phyloP scores from a whole-genome alignment of 2,329 filamentous ascomycete genomes.

The Trichocomaceae sp. region DNA sequence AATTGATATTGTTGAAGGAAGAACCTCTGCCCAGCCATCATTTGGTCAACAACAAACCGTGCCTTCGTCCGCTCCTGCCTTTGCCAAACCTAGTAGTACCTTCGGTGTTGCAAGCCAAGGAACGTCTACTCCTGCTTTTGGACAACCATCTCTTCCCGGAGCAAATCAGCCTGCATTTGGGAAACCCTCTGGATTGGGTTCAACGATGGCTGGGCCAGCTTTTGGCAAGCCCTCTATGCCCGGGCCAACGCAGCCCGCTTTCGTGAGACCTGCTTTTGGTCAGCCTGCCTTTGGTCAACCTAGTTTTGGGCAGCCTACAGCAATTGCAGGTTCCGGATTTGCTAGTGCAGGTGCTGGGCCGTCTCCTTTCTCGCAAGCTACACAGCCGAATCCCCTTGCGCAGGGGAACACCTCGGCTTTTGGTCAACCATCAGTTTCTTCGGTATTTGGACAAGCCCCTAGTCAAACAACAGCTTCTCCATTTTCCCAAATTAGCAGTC shows the following conservation, averaged over 20 bases:
- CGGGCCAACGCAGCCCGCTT: conserved; percentile 31
- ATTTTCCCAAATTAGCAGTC: conserved; percentile 23
- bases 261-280: conserved; percentile 32
- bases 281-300: conserved; percentile 41
- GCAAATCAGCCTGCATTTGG: conserved; percentile 20
- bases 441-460: conserved; percentile 40
- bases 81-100: conserved; percentile 19
- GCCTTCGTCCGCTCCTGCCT: conserved; percentile 16
- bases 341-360: conserved; percentile 28
- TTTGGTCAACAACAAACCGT: conserved; percentile 23
- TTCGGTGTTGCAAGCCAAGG: conserved; percentile 19
- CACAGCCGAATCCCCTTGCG: conserved; percentile 8
- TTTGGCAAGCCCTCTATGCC: conserved; percentile 23
- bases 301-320: conserved; percentile 23
- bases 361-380: conserved; percentile 40
- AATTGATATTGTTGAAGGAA: conserved; percentile 46
- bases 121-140: conserved; percentile 24
- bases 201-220: conserved; percentile 10
- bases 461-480: conserved; percentile 26
- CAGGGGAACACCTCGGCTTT: not conserved
- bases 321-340: conserved; percentile 24
- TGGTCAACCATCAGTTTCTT: conserved; percentile 30
- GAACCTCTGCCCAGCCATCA: conserved; percentile 15
- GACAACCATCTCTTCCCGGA: conserved; percentile 24
- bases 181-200: conserved; percentile 20